Evolutionary conservation across 192 early-diverging fungal genomes (phyloP).

Genomic region (Bifiguratus adelaidae): DNA sequence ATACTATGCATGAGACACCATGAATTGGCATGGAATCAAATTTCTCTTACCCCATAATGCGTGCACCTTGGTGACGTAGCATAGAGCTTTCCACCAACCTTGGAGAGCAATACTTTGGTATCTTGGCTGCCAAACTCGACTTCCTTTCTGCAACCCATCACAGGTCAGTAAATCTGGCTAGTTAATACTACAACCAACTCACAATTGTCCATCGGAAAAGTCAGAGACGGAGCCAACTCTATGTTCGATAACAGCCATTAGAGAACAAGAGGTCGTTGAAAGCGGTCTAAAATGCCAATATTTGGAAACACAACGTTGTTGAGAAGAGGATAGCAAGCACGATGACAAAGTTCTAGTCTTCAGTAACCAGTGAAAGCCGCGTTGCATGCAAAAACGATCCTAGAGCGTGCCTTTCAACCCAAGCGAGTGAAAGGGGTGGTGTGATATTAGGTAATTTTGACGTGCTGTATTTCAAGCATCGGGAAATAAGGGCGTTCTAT

Average conservation of each 20-base stretch:
- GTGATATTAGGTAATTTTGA: no score
- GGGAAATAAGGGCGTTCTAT: no score
- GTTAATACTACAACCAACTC: conserved; percentile 11
- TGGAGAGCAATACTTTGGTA: conserved; percentile 4
- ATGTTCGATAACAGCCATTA: conserved; percentile 9
- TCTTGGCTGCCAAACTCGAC: conserved; percentile 5
- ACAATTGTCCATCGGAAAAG: conserved; percentile 19
- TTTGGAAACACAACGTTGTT: no score
- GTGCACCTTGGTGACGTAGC: conserved; percentile 19
- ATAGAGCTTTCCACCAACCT: conserved; percentile 9
- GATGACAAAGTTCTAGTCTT: no score
- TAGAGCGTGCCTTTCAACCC: no score
- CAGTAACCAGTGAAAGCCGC: no score
- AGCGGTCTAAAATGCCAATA: no score
- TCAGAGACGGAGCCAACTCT: conserved; percentile 11
- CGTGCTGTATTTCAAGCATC: no score
- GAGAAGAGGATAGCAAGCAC: no score
- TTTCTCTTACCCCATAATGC: conserved; percentile 14
- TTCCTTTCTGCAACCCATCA: conserved; percentile 11
- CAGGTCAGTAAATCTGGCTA: background rate
- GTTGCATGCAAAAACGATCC: no score
- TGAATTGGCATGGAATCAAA: background rate
- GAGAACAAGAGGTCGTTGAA: background rate
- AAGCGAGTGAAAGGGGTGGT: no score
- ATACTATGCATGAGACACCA: background rate